These are phyloP conservation scores for Microascus cirrosus DNA, from an alignment of 2,329 filamentous ascomycete species.

Conservation along the genomic window DNA sequence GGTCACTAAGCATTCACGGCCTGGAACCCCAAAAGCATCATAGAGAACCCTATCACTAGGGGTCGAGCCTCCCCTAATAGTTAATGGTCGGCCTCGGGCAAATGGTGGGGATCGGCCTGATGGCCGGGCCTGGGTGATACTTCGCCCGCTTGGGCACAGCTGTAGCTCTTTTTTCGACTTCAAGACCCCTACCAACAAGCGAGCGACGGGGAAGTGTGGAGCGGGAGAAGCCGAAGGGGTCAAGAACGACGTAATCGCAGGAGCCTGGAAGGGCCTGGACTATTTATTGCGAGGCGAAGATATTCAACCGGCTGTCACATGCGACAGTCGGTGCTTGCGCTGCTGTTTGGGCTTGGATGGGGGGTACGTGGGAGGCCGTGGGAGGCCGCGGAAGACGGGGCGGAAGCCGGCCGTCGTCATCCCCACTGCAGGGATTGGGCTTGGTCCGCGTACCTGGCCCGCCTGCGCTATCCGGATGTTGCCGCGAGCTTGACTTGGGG, in stretches of 20 bases:
- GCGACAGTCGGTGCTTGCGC: background rate
- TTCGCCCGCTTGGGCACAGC: background rate
- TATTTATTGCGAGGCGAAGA: background rate
- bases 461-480: background rate
- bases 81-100: background rate
- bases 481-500: background rate
- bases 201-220: background rate
- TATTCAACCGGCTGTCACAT: background rate
- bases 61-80: background rate
- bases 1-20: background rate
- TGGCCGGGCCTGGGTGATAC: background rate
- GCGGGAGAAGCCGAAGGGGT: background rate
- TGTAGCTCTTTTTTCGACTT: background rate
- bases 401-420: background rate
- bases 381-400: background rate
- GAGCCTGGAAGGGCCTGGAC: background rate
- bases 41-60: background rate
- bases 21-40: background rate
- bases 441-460: background rate
- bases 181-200: background rate
- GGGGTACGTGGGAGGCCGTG: background rate
- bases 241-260: background rate
- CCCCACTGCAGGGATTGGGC: background rate
- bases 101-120: background rate
- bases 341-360: background rate